These are phyloP conservation scores for Pseudocercospora ulei DNA, from an alignment of 2,329 filamentous ascomycete species.

Conservation along the genomic window DNA sequence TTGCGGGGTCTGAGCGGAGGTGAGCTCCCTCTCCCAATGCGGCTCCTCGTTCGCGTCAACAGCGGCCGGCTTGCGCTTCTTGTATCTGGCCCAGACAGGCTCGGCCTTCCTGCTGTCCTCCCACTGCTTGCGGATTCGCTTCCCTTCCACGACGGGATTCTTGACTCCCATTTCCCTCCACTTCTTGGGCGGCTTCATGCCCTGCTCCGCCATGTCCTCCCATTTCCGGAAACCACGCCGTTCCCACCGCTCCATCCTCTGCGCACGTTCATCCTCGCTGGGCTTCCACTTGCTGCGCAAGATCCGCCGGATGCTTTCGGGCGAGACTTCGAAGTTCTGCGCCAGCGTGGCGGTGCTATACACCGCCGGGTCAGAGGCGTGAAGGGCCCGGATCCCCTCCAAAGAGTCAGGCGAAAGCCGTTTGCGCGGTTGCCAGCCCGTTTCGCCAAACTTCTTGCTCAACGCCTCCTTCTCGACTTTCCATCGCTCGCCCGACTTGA, in stretches of 20 bases:
- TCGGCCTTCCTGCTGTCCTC: slow-evolving; percentile 5
- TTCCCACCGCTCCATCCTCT: slow-evolving; percentile 41
- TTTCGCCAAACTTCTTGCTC: slow-evolving; percentile 65
- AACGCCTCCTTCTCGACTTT: slow-evolving; percentile 64
- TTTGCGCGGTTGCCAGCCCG: slow-evolving; percentile 70
- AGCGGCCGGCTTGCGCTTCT: neutral
- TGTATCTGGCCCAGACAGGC: neutral
- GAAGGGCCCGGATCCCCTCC: slow-evolving; percentile 75
- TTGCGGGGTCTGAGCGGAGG: neutral
- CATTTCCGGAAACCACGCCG: slow-evolving; percentile 43
- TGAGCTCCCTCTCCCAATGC: neutral
- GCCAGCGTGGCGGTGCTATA: slow-evolving; percentile 69
- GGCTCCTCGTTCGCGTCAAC: neutral
- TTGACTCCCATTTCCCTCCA: slow-evolving; percentile 42
- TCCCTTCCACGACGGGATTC: slow-evolving; percentile 16
- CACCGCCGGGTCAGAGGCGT: slow-evolving; percentile 63
- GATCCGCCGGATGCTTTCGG: slow-evolving; percentile 79
- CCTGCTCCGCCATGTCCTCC: slow-evolving; percentile 42
- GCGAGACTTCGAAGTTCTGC: slow-evolving; percentile 70
- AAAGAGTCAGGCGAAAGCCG: slow-evolving; percentile 84
- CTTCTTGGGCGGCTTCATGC: slow-evolving; percentile 49
- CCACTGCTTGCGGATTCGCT: slow-evolving; percentile 10
- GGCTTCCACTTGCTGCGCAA: slow-evolving; percentile 69
- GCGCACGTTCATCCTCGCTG: slow-evolving; percentile 40
- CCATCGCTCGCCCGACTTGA: slow-evolving; percentile 49